Conservation (phyloP, 805 yeast genomes). For the Metschnikowia shivogae region DNA sequence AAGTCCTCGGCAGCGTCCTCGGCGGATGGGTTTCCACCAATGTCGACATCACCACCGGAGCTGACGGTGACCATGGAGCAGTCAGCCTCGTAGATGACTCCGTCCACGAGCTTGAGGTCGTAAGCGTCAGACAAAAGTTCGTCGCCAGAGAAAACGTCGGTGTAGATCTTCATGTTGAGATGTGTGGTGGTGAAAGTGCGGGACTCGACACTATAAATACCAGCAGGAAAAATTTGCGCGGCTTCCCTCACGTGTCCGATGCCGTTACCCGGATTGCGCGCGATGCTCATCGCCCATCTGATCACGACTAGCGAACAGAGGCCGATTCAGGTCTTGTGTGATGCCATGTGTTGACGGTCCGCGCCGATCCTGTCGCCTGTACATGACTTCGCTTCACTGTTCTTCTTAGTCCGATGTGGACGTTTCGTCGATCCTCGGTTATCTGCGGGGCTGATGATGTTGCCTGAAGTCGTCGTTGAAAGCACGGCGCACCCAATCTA, state of each 20-base stretch:
- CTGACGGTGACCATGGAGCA: slow-evolving; percentile 86
- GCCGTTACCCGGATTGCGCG: slow-evolving; percentile 16
- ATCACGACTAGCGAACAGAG: too few relatives aligned
- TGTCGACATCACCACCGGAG: slow-evolving; percentile 85
- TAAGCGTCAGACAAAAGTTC: slow-evolving; percentile 97
- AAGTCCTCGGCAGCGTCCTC: slow-evolving; percentile 84
- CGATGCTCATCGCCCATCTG: neutral
- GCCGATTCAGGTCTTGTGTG: neutral
- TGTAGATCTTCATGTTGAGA: slow-evolving; percentile 38
- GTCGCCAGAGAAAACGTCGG: slow-evolving; percentile 88
- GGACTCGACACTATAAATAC: slow-evolving; percentile 10
- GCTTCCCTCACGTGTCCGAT: slow-evolving; percentile 11
- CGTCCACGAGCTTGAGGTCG: slow-evolving; percentile 82
- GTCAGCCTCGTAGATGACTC: slow-evolving; percentile 94
- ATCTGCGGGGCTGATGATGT: neutral
- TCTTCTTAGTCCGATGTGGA: too few relatives aligned
- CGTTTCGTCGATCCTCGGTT: too few relatives aligned
- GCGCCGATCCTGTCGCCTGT: too few relatives aligned
- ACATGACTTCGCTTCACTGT: slow-evolving; percentile 1
- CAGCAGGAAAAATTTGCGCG: slow-evolving; percentile 10
- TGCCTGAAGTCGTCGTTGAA: slow-evolving; percentile 14
- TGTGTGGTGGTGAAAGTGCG: neutral
- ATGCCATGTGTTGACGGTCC: too few relatives aligned
- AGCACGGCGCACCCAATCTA: slow-evolving; percentile 18
- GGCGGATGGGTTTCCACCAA: slow-evolving; percentile 99